These are phyloP conservation scores for Penicillium sp. DNA, from an alignment of 2,329 filamentous ascomycete genomes.

Conservation along the genomic window DNA sequence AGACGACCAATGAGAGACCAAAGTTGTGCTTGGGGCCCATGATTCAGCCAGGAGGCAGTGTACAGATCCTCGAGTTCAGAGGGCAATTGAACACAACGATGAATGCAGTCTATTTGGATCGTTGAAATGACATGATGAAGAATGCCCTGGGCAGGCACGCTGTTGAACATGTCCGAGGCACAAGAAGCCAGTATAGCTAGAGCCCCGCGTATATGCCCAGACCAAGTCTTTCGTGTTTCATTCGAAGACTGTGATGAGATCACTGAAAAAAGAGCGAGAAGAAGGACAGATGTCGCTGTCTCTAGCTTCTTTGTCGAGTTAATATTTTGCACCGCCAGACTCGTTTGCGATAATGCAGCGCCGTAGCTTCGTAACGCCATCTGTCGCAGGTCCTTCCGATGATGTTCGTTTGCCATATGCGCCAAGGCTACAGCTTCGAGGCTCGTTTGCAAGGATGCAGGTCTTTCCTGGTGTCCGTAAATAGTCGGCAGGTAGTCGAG, in stretches of 20 bases:
- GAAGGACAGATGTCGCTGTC: slow-evolving; percentile 1
- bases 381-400: background rate
- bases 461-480: background rate
- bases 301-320: background rate
- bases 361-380: slow-evolving; percentile 5
- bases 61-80: background rate
- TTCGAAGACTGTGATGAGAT: background rate
- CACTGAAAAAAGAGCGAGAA: slow-evolving; percentile 6
- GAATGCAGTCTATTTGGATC: slow-evolving; percentile 5
- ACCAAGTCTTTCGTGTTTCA: slow-evolving; percentile 2
- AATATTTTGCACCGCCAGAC: background rate
- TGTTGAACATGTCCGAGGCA: background rate
- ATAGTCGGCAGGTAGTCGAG: slow-evolving; percentile 5
- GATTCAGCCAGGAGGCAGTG: slow-evolving; percentile 1
- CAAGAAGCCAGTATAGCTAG: slow-evolving; percentile 1
- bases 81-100: background rate
- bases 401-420: slow-evolving; percentile 5
- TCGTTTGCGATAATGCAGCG: background rate
- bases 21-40: background rate
- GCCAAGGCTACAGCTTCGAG: slow-evolving; percentile 4
- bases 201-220: slow-evolving; percentile 2
- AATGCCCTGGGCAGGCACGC: background rate
- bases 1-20: slow-evolving; percentile 1
- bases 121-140: slow-evolving; percentile 10
- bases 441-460: background rate